Evolutionary conservation across 139 green algal genomes (phyloP), one percentile per base, ranked within the genome.

Genomic region (Nannochloris sp.): DNA sequence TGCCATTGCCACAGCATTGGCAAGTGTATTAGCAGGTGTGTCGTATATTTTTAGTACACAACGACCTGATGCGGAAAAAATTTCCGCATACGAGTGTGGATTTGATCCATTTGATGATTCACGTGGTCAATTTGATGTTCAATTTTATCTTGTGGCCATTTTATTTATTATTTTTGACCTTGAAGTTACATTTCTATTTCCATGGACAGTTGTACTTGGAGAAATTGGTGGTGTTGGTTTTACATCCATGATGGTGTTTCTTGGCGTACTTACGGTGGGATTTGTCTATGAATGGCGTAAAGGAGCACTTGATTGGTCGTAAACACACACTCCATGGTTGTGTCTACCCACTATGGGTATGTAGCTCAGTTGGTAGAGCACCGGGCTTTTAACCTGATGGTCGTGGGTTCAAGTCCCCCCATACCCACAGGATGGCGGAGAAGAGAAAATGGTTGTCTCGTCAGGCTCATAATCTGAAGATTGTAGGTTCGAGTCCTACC

Each of bases 161-260:
- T 68, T 87, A 68, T 80, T 78, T 74, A 85, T 79, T 46, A 80
- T 81, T 65, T 83, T 81, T 72, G 76, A 83, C 58, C 63, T 83
- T 30, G 72, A 80, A 43, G 65, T 79, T 16, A 73, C 73, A 61
- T 79, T 79, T 69, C 66, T 81, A 57, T 62, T 63, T 79, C 70
- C 69, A 29, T 76, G 73, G 69, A 66, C 70, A 40, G 61, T 84
- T 44, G 71, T 55, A 28, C 62, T 79, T 57, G 71, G 72, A 59
- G 68, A 76, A 67, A 63, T 79, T 49, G 49, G 65, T 48, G 66
- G 65, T 71, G 78, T 77, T 59, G 74, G 74, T 20, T 81, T 81
- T 69, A 76, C 70, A 71, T 75, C 68, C 59, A 77, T 83, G 63
- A 79, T 79, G 70, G 44, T 51, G 20, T 77, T 82, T 71, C 46